Base-by-base conservation (phyloP, 345 rosid species). In the Eucalyptus erythrocorys region DNA sequence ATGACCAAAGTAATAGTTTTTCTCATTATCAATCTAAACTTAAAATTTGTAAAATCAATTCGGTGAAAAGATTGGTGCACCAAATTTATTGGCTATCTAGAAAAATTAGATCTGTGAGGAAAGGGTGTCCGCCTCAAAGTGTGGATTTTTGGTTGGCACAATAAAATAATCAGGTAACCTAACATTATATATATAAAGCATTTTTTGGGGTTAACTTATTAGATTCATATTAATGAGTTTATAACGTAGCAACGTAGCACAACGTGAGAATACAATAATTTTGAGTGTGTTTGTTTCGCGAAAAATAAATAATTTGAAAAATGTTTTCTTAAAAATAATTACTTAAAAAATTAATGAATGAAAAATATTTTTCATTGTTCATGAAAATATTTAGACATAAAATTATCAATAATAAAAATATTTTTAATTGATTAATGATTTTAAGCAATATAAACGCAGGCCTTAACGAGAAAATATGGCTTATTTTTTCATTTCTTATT, bases 211-310 rank as follows among this genome's bases (percentile, higher is more conserved):
- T 71, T 2, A 34, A 32, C 80, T 37, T 68, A 17, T 34, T 34
- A 17, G 10, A 34, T 68, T 68, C 13, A 17, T 34, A 13, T 34
- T 34, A 4, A 34, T 34, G 2, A 19, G 81, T 34, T 19, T 11
- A 21, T 37, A 37, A 10, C 11, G 2, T 2, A 11, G 2, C 4
- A 1, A 11, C 0, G 1, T 5, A 3, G 40, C 26, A 5, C 22
- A 4, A 10, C 2, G 3, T 5, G 82, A 37, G 16, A 59, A 59
- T 27, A 6, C 1, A 12, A 12, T 27, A 22, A 55, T 21, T 22
- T 24, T 55, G 27, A 24, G 61, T 8, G 1, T 9, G 0, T 55
- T 22, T 55, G 13, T 55, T 55, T 55, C 0, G 0, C 0, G 0
- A 0, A 55, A 55, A 55, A 9, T 55, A 0, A 55, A 55, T 55